These are phyloP conservation scores for Pseudonitzschia delicatissima DNA, from an alignment of 108 stramenopile genomes.

Conservation along the genomic window DNA sequence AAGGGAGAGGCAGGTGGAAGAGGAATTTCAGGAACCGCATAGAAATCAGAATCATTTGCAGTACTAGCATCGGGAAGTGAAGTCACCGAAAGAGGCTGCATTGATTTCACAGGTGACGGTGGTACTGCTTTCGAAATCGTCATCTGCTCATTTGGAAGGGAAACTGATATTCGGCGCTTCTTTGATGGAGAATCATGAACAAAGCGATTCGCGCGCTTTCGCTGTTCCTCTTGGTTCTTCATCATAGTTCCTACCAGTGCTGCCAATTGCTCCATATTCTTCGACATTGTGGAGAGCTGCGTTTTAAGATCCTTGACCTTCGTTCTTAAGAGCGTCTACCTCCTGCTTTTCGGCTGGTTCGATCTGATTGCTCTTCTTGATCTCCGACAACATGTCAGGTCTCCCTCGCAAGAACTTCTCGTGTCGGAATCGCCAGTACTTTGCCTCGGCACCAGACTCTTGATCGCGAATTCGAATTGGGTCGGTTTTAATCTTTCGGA, in stretches of 20 bases:
- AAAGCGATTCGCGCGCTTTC: background rate
- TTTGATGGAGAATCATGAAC: slow-evolving; percentile 6
- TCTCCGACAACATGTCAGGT: slow-evolving; percentile 69
- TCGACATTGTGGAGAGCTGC: slow-evolving; percentile 24
- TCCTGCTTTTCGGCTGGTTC: slow-evolving; percentile 72
- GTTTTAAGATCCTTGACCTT: slow-evolving; percentile 50
- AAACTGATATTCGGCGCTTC: slow-evolving; percentile 38
- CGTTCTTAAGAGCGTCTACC: slow-evolving; percentile 65
- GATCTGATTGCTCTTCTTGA: slow-evolving; percentile 70
- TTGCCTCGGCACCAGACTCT: slow-evolving; percentile 51
- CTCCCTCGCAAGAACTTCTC: slow-evolving; percentile 72
- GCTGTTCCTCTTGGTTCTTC: slow-evolving; percentile 1
- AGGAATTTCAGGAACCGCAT: background rate
- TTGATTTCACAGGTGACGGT: slow-evolving; percentile 18
- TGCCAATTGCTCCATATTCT: slow-evolving; percentile 47
- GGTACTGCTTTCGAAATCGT: background rate
- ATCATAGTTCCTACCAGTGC: slow-evolving; percentile 42
- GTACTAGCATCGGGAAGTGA: slow-evolving; percentile 17
- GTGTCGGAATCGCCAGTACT: slow-evolving; percentile 81
- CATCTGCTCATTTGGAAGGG: too few relatives aligned
- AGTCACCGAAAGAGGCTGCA: slow-evolving; percentile 18
- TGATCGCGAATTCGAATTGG: slow-evolving; percentile 53
- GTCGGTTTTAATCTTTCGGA: slow-evolving; percentile 79
- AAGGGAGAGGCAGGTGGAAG: slow-evolving; percentile 8
- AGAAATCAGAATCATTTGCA: slow-evolving; percentile 8